Base-by-base conservation (phyloP, 1,139 yeast species). In the Groenewaldozyma sp. region DNA sequence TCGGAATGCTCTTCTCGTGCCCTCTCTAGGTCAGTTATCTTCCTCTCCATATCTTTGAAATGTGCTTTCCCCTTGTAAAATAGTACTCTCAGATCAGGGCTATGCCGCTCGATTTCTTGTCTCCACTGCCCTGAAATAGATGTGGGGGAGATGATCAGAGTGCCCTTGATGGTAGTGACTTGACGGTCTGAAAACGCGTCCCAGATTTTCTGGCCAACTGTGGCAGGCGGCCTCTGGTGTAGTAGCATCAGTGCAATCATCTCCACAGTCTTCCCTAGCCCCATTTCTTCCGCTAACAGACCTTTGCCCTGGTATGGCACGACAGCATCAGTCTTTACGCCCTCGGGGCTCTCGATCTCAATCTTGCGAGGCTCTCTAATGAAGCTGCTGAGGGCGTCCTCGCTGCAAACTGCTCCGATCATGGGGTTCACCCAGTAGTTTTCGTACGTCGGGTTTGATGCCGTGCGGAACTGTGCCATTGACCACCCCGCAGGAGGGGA, bases 211-310 rank as follows among this genome's bases (percentile, higher is more conserved):
- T 22, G 31, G 16, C 40, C 39, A n/a, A 17, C 20, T 11, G 35
- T 35, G 11, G 31, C 38, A 9, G 37, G 26, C 17, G 71, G 71
- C 16, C 84, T 58, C 20, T 67, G 76, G 55, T 88, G 81, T 40
- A 78, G 54, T 2, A 78, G 55, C 0, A 80, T 62, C 27, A 87
- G 61, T 0, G 94, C 68, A 1, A 86, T 67, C 5, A 86, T 66
- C 56, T 91, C 98, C 2, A 91, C 78, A 0, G 97, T 88, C 56
- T 91, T 91, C 0, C 98, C 98, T 3, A 91, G 68, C 0, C 98
- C 97, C 98, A 91, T 91, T 59, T 91, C 97, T 55, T 88, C 97
- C 1, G 93, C 82, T 29, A 88, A 59, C 6, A 88, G 62, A 0
- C 91, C 95, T 42, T 70, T 71, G 0, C 86, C 88, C 2, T 43